Evolutionary conservation across 495 filamentous ascomycete species (phyloP), one percentile per base, ranked within the genome.

Genomic region (Amphirosellinia nigrospora): DNA sequence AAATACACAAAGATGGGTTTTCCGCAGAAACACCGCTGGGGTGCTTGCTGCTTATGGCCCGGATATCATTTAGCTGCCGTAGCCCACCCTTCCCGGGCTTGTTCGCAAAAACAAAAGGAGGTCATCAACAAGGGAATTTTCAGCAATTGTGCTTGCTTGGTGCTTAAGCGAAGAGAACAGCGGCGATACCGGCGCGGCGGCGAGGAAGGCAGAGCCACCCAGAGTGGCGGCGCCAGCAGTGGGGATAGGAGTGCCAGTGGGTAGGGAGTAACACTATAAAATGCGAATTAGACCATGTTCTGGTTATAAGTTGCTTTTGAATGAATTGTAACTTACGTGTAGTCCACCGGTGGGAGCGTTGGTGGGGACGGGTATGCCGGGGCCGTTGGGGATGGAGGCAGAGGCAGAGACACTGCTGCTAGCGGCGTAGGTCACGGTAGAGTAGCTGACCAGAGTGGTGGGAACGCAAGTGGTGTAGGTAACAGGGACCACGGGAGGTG

Each of bases 171-270:
- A 88, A 78, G 82, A 86, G 55, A 69, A 84, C 69, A 73, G 86
- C 86, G 68, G 77, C 82, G 69, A 83, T 73, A 79, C 84, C 87
- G 80, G 82, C 85, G 78, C 80, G 71, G 82, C 85, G 78, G 85
- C 79, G 69, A 83, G 66, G 73, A 82, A 43, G 68, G 82, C 81
- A 67, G 81, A 84, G 77, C 81, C 77, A 53, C 81, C 71, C 71
- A 82, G 74, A 76, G 74, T 74, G 55, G 82, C 79, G 60, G 85
- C 82, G 72, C 82, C 83, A 73, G 78, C 82, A 53, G 83, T 87
- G 72, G 75, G 76, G 62, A 80, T 77, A 48, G 77, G 70, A 74
- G 74, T 73, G 59, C 71, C 63, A 53, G 78, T 80, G 66, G 79
- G 75, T 73, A 66, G 66, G 71, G 41, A 41, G 72, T 46, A 50